Base-by-base conservation (phyloP, 2,329 filamentous ascomycete genomes). In the Nigrospora oryzae region DNA sequence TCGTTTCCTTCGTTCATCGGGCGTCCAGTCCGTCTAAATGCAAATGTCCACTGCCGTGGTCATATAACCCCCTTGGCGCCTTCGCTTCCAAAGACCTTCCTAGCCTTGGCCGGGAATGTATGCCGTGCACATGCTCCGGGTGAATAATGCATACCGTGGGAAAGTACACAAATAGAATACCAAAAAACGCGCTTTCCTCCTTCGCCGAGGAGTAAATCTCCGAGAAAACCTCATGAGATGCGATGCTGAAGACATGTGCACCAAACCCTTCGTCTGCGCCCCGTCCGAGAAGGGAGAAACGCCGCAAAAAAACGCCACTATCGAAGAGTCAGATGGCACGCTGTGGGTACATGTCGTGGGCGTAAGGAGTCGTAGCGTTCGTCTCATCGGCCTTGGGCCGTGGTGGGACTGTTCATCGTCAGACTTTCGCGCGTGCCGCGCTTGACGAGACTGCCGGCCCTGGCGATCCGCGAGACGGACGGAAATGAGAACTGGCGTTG, bases 401-500 rank as follows among this genome's bases (percentile, higher is more conserved):
- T 62, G 15, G 65, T 61, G 30, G 71, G 67, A 36, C 65, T 53
- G 49, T 56, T 63, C 32, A 62, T 60, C 46, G 68, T 63, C 44
- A 62, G 63, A 51, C 66, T 70, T 44, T 71, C 68, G 43, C 73
- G 68, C 42, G 66, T 67, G 17, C 66, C 56, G 52, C 68, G 60
- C 36, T 60, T 60, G 49, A 63, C 69, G 44, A 76, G 56, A 53
- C 71, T 79, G 48, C 64, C 65, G 5, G 66, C 63, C 46, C 75
- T 67, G 46, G 61, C 64, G 33, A 73, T 57, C 47, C 69, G 52
- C 7, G 65, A 57, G 13, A 61, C 61, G 43, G 69, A 69, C 13
- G 66, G 65, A 23, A 73, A 57, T 1, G 73, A 70, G 44, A 68
- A 62, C 34, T 71, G 68, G 15, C 74, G 64, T 48, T 70, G 69